Percentiles rank a stretch among this genome's conserved stretches.
Evolutionary conservation across 2,329 filamentous ascomycete genomes (phyloP).

Genomic region (Diaporthe velutina): DNA sequence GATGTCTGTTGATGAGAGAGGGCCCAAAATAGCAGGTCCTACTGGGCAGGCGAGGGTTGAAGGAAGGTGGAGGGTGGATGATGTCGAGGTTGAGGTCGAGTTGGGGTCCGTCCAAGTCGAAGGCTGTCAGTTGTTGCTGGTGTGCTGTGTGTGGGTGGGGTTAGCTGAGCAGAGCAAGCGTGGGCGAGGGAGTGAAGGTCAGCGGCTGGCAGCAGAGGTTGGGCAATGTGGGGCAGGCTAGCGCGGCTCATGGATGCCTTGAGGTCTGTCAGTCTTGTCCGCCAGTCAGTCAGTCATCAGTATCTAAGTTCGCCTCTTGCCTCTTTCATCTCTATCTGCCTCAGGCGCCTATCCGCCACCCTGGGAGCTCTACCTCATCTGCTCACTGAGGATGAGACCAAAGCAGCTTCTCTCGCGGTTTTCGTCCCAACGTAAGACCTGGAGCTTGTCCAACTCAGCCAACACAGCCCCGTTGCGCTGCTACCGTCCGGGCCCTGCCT

Average conservation of each 20-base stretch:
- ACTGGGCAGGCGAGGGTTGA: constrained; percentile 28
- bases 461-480: no score
- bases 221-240: constrained; percentile 32
- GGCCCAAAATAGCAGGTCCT: neutral
- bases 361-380: neutral
- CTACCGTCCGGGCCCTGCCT: neutral
- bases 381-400: neutral
- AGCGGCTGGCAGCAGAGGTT: constrained; percentile 27
- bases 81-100: constrained; percentile 34
- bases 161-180: neutral
- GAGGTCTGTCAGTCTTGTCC: neutral
- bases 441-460: neutral
- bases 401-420: neutral
- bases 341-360: constrained; percentile 21
- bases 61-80: constrained; percentile 17
- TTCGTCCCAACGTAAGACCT: neutral
- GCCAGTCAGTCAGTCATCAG: no score
- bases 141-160: constrained; percentile 26
- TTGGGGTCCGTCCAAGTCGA: constrained; percentile 22
- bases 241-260: constrained; percentile 34
- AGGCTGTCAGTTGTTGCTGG: constrained; percentile 1
- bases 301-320: neutral
- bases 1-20: constrained; percentile 11
- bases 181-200: constrained; percentile 20
- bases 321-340: neutral